Evolutionary conservation across 164 flowering plant genomes (phyloP), one percentile per base, ranked within the genome.

Genomic region (Dillenia turbinata): DNA sequence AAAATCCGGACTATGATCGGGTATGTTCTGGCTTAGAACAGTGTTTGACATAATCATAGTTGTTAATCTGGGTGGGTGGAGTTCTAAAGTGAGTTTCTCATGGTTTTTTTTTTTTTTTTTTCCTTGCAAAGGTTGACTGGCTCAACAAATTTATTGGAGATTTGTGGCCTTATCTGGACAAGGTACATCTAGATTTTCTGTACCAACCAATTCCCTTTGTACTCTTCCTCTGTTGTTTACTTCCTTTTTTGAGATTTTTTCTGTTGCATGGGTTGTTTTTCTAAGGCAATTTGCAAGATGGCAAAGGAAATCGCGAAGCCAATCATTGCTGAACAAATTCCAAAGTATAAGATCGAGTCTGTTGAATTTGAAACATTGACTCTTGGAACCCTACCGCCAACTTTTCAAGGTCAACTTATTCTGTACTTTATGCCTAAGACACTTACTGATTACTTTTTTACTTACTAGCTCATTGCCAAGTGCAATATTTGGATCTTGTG

Each of bases 131-230:
- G 99, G 66, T 95, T 79, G 99, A 95, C 69, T 95, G 99, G 99
- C 83, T 94, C 16, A 94, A 89, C 84, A 86, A 77, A 69, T 86
- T 94, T 48, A 71, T 94, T 43, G 84, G 66, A 43, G 26, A 12
- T 44, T 89, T 94, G 95, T 94, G 99, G 99, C 99, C 99, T 71
- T 91, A 86, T 65, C 77, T 95, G 60, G 94, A 95, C 78, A 90
- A 81, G 96, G 99, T 91, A 79, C 57, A 66, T 24, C 58, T 49
- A 44, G 19, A 47, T 15, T 15, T 61, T 60, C 10, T 54, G 4
- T 53, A 44, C 6, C 9, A 45, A 10, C 47, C 16, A 56, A 12
- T 26, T 33, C 40, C 40, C 40, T 33, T 12, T 59, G 47, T 9
- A 22, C 50, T 43, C 55, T 55, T 52, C 6, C 7, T 45, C 12